Evolutionary conservation across 768 basidiomycete species (phyloP).

Genomic region (Lactarius evosmus): DNA sequence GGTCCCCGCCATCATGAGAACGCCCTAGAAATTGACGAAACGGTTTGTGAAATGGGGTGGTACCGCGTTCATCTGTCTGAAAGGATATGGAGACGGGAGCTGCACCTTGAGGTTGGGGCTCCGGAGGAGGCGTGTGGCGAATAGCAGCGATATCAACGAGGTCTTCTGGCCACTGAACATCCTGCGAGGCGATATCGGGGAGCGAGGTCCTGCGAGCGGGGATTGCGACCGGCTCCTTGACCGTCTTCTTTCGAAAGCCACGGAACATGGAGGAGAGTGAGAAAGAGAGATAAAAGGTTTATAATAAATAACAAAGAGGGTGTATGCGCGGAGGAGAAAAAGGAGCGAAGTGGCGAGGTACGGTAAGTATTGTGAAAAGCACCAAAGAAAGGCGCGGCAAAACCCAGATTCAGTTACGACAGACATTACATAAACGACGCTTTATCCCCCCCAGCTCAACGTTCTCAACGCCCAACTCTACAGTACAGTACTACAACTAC

Average conservation of each 20-base stretch:
- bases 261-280: slow-evolving; percentile 56
- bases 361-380: slow-evolving; percentile 2
- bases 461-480: no score
- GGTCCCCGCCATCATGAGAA: slow-evolving; percentile 44
- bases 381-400: slow-evolving; percentile 1
- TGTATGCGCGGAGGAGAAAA: background rate
- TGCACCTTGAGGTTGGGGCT: slow-evolving; percentile 57
- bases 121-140: slow-evolving; percentile 42
- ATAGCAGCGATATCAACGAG: slow-evolving; percentile 71
- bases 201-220: slow-evolving; percentile 69
- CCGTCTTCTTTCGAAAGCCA: slow-evolving; percentile 61
- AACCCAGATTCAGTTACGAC: slow-evolving; percentile 18
- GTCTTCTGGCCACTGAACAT: slow-evolving; percentile 82
- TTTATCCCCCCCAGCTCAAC: background rate
- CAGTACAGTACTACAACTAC: slow-evolving; percentile 10
- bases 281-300: slow-evolving; percentile 14
- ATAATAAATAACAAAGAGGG: slow-evolving; percentile 9
- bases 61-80: slow-evolving; percentile 46
- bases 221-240: slow-evolving; percentile 46
- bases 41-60: slow-evolving; percentile 82
- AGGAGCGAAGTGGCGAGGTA: slow-evolving; percentile 5
- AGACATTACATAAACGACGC: slow-evolving; percentile 19
- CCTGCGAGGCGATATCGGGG: slow-evolving; percentile 70
- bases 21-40: slow-evolving; percentile 45
- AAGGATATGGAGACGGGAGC: slow-evolving; percentile 67